Evolutionary conservation across 495 filamentous ascomycete genomes (phyloP).

Genomic region (Penicillium mononematosum): DNA sequence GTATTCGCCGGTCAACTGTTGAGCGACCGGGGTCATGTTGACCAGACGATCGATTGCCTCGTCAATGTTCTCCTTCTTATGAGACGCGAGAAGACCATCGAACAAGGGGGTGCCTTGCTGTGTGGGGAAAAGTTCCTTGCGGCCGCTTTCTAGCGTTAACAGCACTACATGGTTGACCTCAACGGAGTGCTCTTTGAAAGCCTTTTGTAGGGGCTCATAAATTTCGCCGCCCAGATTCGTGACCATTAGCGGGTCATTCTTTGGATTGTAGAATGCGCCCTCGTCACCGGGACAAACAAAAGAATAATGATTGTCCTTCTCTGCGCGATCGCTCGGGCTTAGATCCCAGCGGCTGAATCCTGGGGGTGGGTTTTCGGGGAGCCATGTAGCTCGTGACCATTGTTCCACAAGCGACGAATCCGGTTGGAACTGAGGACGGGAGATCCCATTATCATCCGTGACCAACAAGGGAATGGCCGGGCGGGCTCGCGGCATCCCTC

Average conservation of each 20-base stretch:
- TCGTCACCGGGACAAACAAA: conserved; percentile 21
- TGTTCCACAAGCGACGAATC: conserved; percentile 9
- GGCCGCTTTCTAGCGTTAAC: conserved; percentile 46
- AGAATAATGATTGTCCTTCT: conserved; percentile 23
- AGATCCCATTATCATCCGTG: not conserved
- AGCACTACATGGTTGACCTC: conserved; percentile 44
- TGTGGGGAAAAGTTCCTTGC: conserved; percentile 49
- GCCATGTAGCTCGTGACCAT: conserved; percentile 30
- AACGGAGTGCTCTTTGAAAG: conserved; percentile 30
- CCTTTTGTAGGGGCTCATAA: conserved; percentile 31
- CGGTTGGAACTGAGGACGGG: conserved; percentile 12
- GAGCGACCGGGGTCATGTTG: conserved; percentile 37
- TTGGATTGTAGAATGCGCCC: conserved; percentile 36
- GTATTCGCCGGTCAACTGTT: conserved; percentile 45
- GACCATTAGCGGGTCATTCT: conserved; percentile 43
- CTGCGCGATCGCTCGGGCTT: conserved; percentile 16
- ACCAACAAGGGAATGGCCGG: conserved; percentile 24
- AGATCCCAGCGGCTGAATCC: conserved; percentile 34
- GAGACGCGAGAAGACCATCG: conserved; percentile 36
- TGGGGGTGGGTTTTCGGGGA: conserved; percentile 25
- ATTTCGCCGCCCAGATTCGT: conserved; percentile 41
- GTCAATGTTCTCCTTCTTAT: conserved; percentile 19
- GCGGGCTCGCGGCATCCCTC: conserved; percentile 27
- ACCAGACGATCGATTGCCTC: conserved; percentile 32
- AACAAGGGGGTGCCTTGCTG: conserved; percentile 42